These are phyloP conservation scores for Flaveria sonorensis DNA, from an alignment of 129 eudicot genomes.

Conservation along the genomic window DNA sequence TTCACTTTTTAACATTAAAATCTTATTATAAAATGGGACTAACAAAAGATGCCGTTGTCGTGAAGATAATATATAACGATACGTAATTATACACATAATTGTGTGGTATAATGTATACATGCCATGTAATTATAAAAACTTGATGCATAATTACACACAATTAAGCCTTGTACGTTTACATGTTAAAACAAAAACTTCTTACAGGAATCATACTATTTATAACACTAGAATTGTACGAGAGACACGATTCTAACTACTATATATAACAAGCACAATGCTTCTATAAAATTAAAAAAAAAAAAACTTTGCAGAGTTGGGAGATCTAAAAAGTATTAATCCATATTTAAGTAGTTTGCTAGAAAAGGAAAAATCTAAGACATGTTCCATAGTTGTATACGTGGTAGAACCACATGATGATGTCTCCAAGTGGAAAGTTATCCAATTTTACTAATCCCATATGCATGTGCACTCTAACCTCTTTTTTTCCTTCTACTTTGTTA, in stretches of 20 bases:
- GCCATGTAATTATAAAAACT: too few species aligned
- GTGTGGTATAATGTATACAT: too few species aligned
- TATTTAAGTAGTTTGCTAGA: neutral
- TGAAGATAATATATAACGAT: too few species aligned
- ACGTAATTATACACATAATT: too few species aligned
- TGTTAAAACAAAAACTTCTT: too few species aligned
- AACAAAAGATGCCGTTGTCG: too few species aligned
- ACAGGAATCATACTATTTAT: neutral
- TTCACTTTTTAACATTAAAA: too few species aligned
- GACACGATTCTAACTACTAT: neutral
- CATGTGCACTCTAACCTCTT: neutral
- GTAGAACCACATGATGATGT: conserved; percentile 9
- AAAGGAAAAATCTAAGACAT: neutral
- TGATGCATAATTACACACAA: too few species aligned
- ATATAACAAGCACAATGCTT: neutral
- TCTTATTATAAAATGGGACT: too few species aligned
- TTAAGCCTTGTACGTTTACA: too few species aligned
- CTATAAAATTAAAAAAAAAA: neutral
- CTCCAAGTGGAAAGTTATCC: neutral
- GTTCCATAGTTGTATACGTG: conserved; percentile 9
- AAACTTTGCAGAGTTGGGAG: neutral
- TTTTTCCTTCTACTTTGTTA: neutral
- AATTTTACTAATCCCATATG: neutral
- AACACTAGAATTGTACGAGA: neutral
- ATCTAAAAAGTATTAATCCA: neutral